These are phyloP conservation scores for Kingdonia uniflora DNA, from an alignment of 164 flowering plant species.

Conservation along the genomic window DNA sequence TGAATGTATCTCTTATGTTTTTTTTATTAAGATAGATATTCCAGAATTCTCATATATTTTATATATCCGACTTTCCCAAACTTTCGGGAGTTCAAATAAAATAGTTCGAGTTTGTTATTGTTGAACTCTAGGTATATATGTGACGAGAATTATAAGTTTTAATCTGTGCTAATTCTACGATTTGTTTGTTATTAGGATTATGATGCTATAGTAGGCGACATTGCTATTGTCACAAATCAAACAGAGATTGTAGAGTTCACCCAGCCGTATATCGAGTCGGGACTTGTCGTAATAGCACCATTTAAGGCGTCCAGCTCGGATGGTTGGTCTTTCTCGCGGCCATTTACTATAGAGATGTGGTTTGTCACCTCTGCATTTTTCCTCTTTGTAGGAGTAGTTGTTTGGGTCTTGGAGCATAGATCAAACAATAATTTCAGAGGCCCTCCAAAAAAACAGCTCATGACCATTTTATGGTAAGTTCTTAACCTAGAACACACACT, in stretches of 20 bases:
- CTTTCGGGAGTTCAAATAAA: too few species aligned
- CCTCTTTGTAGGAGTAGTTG: conserved; percentile 29
- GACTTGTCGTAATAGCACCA: conserved; percentile 80
- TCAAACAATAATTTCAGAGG: conserved; percentile 29
- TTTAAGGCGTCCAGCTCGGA: conserved; percentile 28
- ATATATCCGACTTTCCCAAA: too few species aligned
- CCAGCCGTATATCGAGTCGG: conserved; percentile 68
- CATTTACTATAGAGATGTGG: conserved; percentile 66
- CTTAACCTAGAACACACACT: too few species aligned
- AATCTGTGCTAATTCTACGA: too few species aligned
- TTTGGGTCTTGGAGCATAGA: conserved; percentile 32
- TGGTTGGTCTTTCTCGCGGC: conserved; percentile 69
- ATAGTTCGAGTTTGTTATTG: too few species aligned
- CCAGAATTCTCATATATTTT: too few species aligned
- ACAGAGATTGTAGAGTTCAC: conserved; percentile 73
- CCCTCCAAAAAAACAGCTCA: conserved; percentile 21
- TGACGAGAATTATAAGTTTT: too few species aligned
- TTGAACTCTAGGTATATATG: too few species aligned
- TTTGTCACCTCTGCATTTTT: conserved; percentile 41
- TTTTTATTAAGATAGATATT: too few species aligned
- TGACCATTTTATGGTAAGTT: conserved; percentile 25
- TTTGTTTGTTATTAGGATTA: conserved; percentile 25
- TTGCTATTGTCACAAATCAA: conserved; percentile 55
- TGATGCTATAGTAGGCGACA: conserved; percentile 78
- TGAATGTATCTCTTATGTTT: too few species aligned